phyloP scores from a whole-genome alignment of 2,329 filamentous ascomycete species.

The Paracorniculantispora psalliotae region DNA sequence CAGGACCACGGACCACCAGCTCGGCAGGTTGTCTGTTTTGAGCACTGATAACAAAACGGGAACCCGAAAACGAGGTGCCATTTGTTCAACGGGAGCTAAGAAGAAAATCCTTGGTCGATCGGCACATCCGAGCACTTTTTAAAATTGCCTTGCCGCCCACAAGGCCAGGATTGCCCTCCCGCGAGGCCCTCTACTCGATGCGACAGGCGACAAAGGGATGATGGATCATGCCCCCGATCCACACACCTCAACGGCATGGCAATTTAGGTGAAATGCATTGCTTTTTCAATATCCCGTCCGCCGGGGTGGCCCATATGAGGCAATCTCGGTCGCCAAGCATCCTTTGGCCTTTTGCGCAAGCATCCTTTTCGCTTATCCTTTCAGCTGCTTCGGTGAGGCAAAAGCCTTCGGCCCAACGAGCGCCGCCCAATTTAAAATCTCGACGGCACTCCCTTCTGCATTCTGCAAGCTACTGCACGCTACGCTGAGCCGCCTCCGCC shows the following conservation, averaged over 20 bases:
- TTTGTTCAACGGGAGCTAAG: not conserved
- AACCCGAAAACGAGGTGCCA: constrained; percentile 5
- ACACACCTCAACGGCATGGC: not conserved
- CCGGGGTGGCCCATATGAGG: too few relatives aligned
- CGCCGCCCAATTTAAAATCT: not conserved
- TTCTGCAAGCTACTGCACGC: not conserved
- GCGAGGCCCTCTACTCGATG: not conserved
- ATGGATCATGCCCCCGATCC: constrained; percentile 2
- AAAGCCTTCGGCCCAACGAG: not conserved
- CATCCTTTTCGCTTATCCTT: too few relatives aligned
- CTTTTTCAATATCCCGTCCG: too few relatives aligned
- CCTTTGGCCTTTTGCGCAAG: too few relatives aligned
- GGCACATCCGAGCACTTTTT: constrained; percentile 4
- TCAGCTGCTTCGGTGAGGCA: not conserved
- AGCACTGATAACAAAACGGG: not conserved
- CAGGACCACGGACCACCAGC: not conserved
- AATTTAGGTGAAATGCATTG: not conserved
- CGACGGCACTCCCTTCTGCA: too few relatives aligned
- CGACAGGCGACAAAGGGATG: not conserved
- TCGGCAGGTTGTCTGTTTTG: not conserved
- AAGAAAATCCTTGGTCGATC: not conserved
- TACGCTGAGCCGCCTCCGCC: not conserved
- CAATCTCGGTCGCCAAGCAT: too few relatives aligned
- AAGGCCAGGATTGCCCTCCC: not conserved
- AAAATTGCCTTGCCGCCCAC: constrained; percentile 4